These are phyloP conservation scores for Cercophora scortea DNA, from an alignment of 495 filamentous ascomycete species.

Conservation along the genomic window DNA sequence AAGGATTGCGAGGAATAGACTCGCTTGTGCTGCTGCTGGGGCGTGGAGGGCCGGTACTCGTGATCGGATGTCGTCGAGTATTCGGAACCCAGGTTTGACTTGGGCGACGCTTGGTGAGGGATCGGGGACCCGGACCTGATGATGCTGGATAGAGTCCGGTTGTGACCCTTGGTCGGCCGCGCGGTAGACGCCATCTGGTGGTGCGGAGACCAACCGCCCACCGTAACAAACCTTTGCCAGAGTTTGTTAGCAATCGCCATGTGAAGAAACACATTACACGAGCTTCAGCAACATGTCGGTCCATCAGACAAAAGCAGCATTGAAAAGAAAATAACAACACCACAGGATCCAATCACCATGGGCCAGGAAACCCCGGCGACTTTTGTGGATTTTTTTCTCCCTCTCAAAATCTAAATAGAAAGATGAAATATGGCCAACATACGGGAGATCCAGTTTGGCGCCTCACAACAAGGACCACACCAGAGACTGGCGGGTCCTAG, in stretches of 20 bases:
- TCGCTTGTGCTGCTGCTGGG: constrained; percentile 23
- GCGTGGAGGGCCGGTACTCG: constrained; percentile 14
- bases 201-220: constrained; percentile 45
- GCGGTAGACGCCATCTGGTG: constrained; percentile 27
- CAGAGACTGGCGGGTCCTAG: constrained; percentile 24
- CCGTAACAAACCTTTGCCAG: constrained; percentile 38
- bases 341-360: not conserved
- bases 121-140: constrained; percentile 23
- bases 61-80: constrained; percentile 10
- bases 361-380: not conserved
- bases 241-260: constrained; percentile 26
- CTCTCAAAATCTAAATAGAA: not conserved
- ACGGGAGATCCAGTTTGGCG: constrained; percentile 24
- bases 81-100: constrained; percentile 10
- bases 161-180: constrained; percentile 35
- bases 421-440: constrained; percentile 5
- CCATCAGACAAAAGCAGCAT: not conserved
- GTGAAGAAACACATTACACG: constrained; percentile 2
- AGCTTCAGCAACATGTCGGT: not conserved
- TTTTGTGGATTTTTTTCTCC: not conserved
- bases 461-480: constrained; percentile 19
- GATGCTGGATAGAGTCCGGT: constrained; percentile 42
- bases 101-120: constrained; percentile 8
- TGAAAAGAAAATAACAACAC: not conserved
- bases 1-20: constrained; percentile 21